phyloP scores from a whole-genome alignment of 2,329 filamentous ascomycete genomes.

The Colletotrichum eleusines region DNA sequence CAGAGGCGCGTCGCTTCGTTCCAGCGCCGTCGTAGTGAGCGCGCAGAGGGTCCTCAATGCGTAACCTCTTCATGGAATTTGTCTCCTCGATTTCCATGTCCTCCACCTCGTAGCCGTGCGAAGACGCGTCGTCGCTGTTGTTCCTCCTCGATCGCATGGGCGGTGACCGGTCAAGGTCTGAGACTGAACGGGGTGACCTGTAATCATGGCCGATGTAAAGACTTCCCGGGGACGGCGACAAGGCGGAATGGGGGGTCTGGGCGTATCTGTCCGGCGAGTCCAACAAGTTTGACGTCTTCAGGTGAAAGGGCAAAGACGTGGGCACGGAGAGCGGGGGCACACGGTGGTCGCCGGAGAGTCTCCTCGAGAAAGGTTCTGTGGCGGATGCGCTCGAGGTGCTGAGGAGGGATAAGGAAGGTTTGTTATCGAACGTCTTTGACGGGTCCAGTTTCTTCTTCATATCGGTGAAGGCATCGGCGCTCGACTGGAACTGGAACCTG shows the following conservation, averaged over 20 bases:
- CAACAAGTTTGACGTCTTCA: conserved; percentile 54
- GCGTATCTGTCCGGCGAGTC: conserved; percentile 59
- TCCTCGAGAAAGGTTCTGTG: conserved; percentile 53
- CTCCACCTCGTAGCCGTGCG: conserved; percentile 58
- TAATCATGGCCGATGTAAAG: conserved; percentile 58
- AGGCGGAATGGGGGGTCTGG: conserved; percentile 62
- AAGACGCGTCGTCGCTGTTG: conserved; percentile 65
- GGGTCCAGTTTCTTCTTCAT: conserved; percentile 69
- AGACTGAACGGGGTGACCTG: conserved; percentile 58
- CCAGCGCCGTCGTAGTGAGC: conserved; percentile 57
- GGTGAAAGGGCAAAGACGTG: conserved; percentile 49
- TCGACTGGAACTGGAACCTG: conserved; percentile 61
- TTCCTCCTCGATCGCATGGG: conserved; percentile 59
- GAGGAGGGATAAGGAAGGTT: conserved; percentile 57
- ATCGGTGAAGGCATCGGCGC: conserved; percentile 62
- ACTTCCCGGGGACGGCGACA: conserved; percentile 57
- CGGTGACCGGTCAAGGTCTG: conserved; percentile 63
- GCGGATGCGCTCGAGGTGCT: conserved; percentile 52
- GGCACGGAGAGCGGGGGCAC: conserved; percentile 62
- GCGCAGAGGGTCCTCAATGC: conserved; percentile 59
- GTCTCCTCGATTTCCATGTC: conserved; percentile 67
- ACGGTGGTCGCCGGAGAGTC: conserved; percentile 54
- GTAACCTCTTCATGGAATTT: conserved; percentile 62
- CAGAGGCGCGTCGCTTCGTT: conserved; percentile 68
- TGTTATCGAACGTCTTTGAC: conserved; percentile 58